These are phyloP conservation scores for Solanum chmielewskii DNA, from an alignment of 257 asterid genomes.

Conservation along the genomic window DNA sequence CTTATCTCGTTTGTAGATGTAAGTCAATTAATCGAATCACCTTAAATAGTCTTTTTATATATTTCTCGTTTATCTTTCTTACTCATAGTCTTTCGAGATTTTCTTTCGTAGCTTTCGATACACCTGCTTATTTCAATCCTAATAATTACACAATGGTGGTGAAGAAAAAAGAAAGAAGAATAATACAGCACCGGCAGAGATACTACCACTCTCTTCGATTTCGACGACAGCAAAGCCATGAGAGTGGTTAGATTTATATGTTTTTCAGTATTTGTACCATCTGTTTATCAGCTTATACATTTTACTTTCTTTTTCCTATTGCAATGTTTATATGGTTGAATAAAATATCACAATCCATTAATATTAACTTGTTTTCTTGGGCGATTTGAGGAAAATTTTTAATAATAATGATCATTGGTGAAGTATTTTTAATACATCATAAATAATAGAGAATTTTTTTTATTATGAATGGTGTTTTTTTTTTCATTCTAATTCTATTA, in stretches of 20 bases:
- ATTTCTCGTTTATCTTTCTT: too few species aligned
- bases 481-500: too few species aligned
- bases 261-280: not conserved
- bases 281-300: not conserved
- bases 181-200: constrained; percentile 52
- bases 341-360: not conserved
- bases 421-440: too few species aligned
- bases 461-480: too few species aligned
- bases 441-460: too few species aligned
- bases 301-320: not conserved
- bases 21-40: too few species aligned
- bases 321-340: not conserved
- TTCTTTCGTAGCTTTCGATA: too few species aligned
- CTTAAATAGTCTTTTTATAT: too few species aligned
- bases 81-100: too few species aligned
- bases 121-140: too few species aligned
- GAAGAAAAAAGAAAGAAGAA: constrained; percentile 39
- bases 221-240: constrained; percentile 18
- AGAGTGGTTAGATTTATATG: not conserved
- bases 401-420: not conserved
- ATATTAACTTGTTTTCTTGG: not conserved
- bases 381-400: not conserved
- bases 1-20: too few species aligned
- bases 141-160: constrained; percentile 11
- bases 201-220: constrained; percentile 59